A percentile compares a stretch with the other conserved stretches of the same genome.
phyloP scores from a whole-genome alignment of 2,329 filamentous ascomycete species.

The Domatiomyces catenatus region DNA sequence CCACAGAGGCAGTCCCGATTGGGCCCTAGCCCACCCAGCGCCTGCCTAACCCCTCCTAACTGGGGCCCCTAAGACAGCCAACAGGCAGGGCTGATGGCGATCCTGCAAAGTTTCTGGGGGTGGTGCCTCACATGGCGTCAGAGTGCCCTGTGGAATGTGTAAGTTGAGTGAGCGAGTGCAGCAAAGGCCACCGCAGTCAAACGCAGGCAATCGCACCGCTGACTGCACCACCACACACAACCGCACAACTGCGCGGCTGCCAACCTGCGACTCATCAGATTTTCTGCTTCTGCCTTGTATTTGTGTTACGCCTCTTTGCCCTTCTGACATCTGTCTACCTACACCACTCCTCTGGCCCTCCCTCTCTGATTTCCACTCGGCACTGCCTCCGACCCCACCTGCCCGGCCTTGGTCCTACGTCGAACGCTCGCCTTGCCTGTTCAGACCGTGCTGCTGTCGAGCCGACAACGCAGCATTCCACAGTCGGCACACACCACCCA shows the following conservation, averaged over 20 bases:
- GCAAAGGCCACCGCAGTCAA: neutral
- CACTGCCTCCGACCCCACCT: slow-evolving; percentile 2
- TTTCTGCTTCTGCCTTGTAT: neutral
- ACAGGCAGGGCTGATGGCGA: neutral
- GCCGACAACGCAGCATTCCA: slow-evolving; percentile 12
- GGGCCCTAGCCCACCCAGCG: neutral
- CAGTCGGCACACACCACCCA: slow-evolving; percentile 22
- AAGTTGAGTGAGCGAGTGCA: neutral
- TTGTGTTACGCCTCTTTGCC: slow-evolving; percentile 5
- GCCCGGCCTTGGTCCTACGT: slow-evolving; percentile 2
- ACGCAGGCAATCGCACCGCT: neutral
- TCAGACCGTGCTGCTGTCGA: neutral
- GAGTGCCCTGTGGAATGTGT: neutral
- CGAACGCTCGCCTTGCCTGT: slow-evolving; percentile 3
- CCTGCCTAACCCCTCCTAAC: neutral
- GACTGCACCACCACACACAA: neutral
- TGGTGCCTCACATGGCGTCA: neutral
- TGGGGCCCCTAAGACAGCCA: neutral
- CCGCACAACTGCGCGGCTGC: neutral
- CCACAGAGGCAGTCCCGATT: too few relatives aligned
- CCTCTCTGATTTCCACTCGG: slow-evolving; percentile 1
- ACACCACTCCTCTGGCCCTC: slow-evolving; percentile 2
- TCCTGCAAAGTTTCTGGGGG: neutral
- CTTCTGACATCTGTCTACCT: slow-evolving; percentile 3
- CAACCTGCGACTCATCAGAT: slow-evolving; percentile 1